Base-by-base conservation (phyloP, 352 stramenopile genomes). In the Phytophthora fragariae region DNA sequence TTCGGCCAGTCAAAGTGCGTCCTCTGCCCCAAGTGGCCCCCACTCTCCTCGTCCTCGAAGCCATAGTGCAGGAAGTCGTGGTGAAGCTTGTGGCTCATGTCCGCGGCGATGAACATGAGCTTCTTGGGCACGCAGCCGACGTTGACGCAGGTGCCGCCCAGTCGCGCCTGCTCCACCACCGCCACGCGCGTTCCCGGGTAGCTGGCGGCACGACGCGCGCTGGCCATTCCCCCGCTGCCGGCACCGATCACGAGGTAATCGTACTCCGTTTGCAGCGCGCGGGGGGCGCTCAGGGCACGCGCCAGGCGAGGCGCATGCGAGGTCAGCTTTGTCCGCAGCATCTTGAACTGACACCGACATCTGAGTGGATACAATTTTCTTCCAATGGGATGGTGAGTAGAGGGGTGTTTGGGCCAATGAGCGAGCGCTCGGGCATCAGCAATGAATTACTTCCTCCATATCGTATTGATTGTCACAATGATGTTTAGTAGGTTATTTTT, bases 121-220 rank as follows among this genome's bases (percentile, higher is more conserved):
- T 99, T 99, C 83, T 99, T 99, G n/a, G 98, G 98, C 50, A 99
- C 97, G 84, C 98, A 99, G 62, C 98, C 97, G 1, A 99, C 97
- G 78, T 99, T 99, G 57, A 99, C 98, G 70, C 98, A 99, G n/a
- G 98, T 99, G 61, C 98, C 98, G 57, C 97, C 98, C 57, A 95
- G 76, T 37, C 83, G 83, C 57, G 77, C 77, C n/a, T 89, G 84
- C 80, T 99, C 98, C 27, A 99, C 86, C 15, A 99, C 84, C 3
- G 94, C 97, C 21, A 99, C 97, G 72, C 98, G 98, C 88, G 82
- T 99, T 90, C 57, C 79, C 57, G 67, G 68, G 71, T 88, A 91
- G 29, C 74, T 80, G 21, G 95, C 96, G 11, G 97, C 93, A 66
- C 96, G 90, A 37, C 96, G 90, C 17, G 98, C 95, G 55, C 87